Base-by-base conservation (phyloP, 371 early-diverging fungal species). In the Lichtheimia corymbifera region DNA sequence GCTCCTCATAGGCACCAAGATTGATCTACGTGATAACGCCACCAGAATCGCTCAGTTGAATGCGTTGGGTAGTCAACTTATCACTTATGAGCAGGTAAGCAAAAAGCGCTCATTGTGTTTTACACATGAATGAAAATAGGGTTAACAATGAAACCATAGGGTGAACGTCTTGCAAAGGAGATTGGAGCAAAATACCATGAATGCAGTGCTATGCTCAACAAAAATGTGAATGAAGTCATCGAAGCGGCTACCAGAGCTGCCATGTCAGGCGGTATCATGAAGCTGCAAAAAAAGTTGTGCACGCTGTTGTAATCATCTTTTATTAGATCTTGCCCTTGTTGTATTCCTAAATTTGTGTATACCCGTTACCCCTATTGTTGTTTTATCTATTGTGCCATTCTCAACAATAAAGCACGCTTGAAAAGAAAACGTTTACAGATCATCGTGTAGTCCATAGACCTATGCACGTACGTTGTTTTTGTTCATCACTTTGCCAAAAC, bases 1-100 rank as follows among this genome's bases (percentile, higher is more conserved):
- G 63, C 83, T 97, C 62, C 82, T 96, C 22, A 92, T 95, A 28
- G 94, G 94, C 2, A 93, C 93, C 62, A 96, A 97, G 77, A 82
- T 83, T 35, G 97, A 96, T 79, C 65, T 93, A 51, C 84, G 92
- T 50, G 88, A 91, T 1, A 61, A 72, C 53, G 43, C 51, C 9
- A 58, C 57, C 13, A 59, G 70, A n/a, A 70, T 74, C 27, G 68
- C 70, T 22, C 70, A 74, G 45, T 58, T 74, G 30, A 67, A 70
- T 59, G 70, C 70, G 17, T 53, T 74, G 28, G 74, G 74, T 13
- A 70, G 70, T 62, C 68, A 67, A 14, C 55, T 74, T 45, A 70
- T 68, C 35, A 65, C 74, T 6, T 61, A 53, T 13, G 74, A 74
- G 55, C 68, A 74, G 68, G 74, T 66, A 74, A 52, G 58, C 24